Conservation (phyloP, 148 eudicot genomes). For the Hydrangea macrophylla region DNA sequence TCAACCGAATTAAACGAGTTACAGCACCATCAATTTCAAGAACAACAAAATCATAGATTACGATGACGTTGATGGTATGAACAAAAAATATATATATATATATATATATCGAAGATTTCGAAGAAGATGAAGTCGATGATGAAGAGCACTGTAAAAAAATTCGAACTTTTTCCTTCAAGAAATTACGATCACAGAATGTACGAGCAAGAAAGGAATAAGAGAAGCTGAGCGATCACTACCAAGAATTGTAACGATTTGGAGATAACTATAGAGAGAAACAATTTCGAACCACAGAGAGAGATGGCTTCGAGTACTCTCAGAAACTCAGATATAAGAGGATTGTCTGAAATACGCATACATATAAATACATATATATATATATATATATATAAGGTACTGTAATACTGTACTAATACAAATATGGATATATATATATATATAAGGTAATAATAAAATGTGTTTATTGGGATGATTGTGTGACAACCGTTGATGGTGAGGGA, state of each 20-base stretch:
- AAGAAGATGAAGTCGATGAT: background rate
- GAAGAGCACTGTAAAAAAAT: background rate
- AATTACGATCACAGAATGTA: conserved; percentile 3
- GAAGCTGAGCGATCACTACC: background rate
- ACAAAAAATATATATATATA: background rate
- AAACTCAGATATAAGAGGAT: background rate
- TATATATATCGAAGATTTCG: background rate
- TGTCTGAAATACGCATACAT: too few relatives aligned
- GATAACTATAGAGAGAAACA: background rate
- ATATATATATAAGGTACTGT: background rate
- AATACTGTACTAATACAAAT: too few relatives aligned
- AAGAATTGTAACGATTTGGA: background rate
- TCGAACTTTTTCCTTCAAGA: background rate
- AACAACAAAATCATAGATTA: background rate
- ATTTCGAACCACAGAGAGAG: conserved; percentile 1
- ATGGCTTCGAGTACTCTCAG: conserved; percentile 8
- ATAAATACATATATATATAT: too few relatives aligned
- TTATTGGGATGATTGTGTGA: background rate
- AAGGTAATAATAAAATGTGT: background rate
- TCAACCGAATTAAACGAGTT: background rate
- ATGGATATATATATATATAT: background rate
- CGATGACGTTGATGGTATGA: background rate
- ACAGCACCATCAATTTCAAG: background rate
- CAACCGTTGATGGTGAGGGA: background rate
- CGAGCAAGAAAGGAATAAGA: background rate